Base-by-base conservation (phyloP, 108 stramenopile genomes). In the Cyclostephanos invisitatus region DNA sequence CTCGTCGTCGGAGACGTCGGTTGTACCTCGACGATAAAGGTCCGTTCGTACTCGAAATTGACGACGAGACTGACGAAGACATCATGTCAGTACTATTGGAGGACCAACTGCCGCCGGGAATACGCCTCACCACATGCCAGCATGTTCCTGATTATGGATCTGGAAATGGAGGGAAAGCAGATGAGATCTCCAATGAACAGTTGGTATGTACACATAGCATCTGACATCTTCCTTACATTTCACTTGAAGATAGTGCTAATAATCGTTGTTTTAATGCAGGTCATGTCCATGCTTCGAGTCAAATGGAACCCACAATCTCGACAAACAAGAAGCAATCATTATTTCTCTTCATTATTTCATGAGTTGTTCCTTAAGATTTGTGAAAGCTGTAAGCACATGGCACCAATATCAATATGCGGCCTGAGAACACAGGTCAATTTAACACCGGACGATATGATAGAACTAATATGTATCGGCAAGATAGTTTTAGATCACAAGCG, bases 41-140 rank as follows among this genome's bases (percentile, higher is more conserved):
- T 7, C 84, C 84, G 35, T 94, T 94, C 61, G 91, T 96, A 0
- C 85, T 93, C 5, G 92, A 93, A 69, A 90, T 96, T 65, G 93
- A 94, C 68, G 95, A 96, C 62, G 95, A 96, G 74, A 93, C 95
- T 0, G 95, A 94, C 70, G 92, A 95, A 78, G 94, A 95, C 57
- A 83, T 95, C 28, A 70, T 95, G 67, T 83, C 84, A 56, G 91
- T 95, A 28, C 65, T 95, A 24, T 55, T 92, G 44, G 94, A 95
- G 74, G 82, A 85, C 22, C 83, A 76, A 32, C 78, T 83, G 20
- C 82, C 80, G 27, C 85, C 83, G 60, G 93, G 96, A 25, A 85
- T 96, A 42, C 73, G 89, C 7, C 67, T 94, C 9, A 87, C 81
- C 20, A 92, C 91, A 10, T 84, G 74, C 32, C 80, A 87, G 74